Base-by-base conservation (phyloP, 495 filamentous ascomycete genomes). In the Neurospora sp. region DNA sequence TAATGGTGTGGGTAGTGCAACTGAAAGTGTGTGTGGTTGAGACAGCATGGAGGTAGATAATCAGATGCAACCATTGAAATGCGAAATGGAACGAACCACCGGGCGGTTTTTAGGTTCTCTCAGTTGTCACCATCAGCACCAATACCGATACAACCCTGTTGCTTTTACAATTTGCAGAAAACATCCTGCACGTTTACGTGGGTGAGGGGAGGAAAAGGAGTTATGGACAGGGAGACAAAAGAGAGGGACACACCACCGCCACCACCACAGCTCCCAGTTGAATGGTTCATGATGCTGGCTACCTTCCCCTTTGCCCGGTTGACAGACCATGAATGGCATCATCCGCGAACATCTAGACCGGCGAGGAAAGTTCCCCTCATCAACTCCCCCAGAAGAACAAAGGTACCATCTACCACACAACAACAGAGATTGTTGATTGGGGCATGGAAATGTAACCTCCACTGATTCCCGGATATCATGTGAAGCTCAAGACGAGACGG, bases 391-490 rank as follows among this genome's bases (percentile, higher is more conserved):
- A 35, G 53, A 18, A 61, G 48, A 27, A 61, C 53, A 31, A 35
- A 61, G 6, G 22, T 22, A 14, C 20, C 45, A 12, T 22, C 9
- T 22, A 22, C n/a, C 20, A 22, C 10, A 65, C 5, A 16, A 8
- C 22, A 61, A 65, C 27, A 37, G 27, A 65, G 3, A 9, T 18
- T 65, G 12, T 35, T 18, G 27, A 8, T 37, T 37, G 53, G 14
- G 14, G 14, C 9, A 71, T 45, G 12, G 12, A 4, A 14, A 83
- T 85, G 84, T 85, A 78, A 83, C 83, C 82, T 84, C 84, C 80
- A 82, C 83, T 84, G 83, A 84, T 85, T 84, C 83, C 82, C 82
- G 78, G 71, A 76, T 83, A 73, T 84, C 84, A 75, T 79, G 53
- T 39, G 79, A 82, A 72, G 72, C 77, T 76, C 83, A 84, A 83